A percentile compares a stretch with the other conserved stretches of the same genome.
phyloP scores from a whole-genome alignment of 2,329 filamentous ascomycete species.

The Chrysoporthe deuterocubensis region DNA sequence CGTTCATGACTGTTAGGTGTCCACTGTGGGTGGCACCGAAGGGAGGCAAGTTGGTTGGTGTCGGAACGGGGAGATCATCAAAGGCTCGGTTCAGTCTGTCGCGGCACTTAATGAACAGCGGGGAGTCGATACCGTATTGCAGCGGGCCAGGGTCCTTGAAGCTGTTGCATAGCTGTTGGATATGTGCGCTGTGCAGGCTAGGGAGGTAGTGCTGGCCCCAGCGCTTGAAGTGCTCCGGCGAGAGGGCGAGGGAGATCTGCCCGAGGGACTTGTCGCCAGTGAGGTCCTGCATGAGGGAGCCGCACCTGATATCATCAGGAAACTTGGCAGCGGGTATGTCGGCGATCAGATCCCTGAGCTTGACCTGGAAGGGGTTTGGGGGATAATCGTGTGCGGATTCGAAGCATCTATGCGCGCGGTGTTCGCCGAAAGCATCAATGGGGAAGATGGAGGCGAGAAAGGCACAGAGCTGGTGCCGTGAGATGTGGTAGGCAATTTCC shows the following conservation, averaged over 20 bases:
- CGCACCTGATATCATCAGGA: conserved; percentile 44
- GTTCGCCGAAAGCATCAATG: conserved; percentile 42
- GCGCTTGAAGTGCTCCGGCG: conserved; percentile 44
- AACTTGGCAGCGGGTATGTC: conserved; percentile 42
- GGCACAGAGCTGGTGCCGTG: conserved; percentile 53
- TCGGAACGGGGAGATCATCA: conserved; percentile 50
- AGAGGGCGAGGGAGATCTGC: conserved; percentile 55
- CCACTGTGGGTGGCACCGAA: not conserved
- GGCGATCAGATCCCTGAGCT: conserved; percentile 40
- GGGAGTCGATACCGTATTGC: conserved; percentile 54
- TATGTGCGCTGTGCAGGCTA: conserved; percentile 59
- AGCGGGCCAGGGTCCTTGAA: conserved; percentile 66
- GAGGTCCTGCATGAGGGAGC: conserved; percentile 55
- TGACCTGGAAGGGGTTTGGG: not conserved
- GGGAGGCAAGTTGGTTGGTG: conserved; percentile 39
- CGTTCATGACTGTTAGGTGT: not conserved
- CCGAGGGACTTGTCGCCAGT: conserved; percentile 47
- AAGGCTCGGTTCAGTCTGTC: conserved; percentile 54
- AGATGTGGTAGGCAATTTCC: conserved; percentile 56
- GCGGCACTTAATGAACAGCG: conserved; percentile 56
- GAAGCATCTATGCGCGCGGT: conserved; percentile 30
- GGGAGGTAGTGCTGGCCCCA: conserved; percentile 65
- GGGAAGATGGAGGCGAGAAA: conserved; percentile 53
- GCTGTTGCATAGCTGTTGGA: conserved; percentile 61
- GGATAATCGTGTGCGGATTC: not conserved